A percentile compares a stretch with the other conserved stretches of the same genome.
These are phyloP conservation scores for Curvularia sp. DNA, from an alignment of 2,329 filamentous ascomycete species.

Conservation along the genomic window DNA sequence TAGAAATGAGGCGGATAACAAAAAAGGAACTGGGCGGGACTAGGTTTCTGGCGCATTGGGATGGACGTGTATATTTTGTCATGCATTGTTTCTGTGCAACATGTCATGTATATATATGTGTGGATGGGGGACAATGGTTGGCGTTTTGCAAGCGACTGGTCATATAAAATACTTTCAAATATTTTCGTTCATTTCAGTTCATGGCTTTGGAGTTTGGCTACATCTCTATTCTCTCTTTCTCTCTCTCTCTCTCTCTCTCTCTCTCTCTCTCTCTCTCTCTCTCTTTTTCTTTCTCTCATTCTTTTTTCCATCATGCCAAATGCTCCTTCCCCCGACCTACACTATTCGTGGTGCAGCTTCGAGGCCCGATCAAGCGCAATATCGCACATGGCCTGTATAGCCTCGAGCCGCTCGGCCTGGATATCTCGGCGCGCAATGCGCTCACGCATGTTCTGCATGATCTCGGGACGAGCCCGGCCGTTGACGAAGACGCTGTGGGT, in stretches of 20 bases:
- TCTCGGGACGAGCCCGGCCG: slow-evolving; percentile 72
- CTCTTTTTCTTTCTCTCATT: too few species aligned
- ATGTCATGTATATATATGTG: neutral
- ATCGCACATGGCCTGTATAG: slow-evolving; percentile 86
- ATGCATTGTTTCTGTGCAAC: neutral
- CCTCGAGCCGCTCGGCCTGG: slow-evolving; percentile 72
- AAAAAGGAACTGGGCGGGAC: neutral
- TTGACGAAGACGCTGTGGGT: slow-evolving; percentile 85
- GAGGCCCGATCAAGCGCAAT: slow-evolving; percentile 81
- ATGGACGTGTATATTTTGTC: too few species aligned
- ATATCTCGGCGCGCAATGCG: slow-evolving; percentile 75
- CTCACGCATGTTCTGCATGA: slow-evolving; percentile 82
- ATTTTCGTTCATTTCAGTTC: too few species aligned
- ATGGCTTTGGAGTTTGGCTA: neutral
- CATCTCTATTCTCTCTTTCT: neutral
- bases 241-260: neutral
- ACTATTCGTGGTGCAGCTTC: slow-evolving; percentile 56
- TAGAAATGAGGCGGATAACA: neutral
- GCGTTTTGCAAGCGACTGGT: too few species aligned
- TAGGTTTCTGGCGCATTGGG: neutral
- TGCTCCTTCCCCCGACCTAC: neutral
- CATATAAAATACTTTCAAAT: too few species aligned
- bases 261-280: neutral
- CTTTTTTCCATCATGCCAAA: neutral
- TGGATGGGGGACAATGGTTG: neutral